Percentiles rank a stretch among this genome's conserved stretches.
Conservation (phyloP, 106 monocot genomes). For the Dendrobium catenatum region DNA sequence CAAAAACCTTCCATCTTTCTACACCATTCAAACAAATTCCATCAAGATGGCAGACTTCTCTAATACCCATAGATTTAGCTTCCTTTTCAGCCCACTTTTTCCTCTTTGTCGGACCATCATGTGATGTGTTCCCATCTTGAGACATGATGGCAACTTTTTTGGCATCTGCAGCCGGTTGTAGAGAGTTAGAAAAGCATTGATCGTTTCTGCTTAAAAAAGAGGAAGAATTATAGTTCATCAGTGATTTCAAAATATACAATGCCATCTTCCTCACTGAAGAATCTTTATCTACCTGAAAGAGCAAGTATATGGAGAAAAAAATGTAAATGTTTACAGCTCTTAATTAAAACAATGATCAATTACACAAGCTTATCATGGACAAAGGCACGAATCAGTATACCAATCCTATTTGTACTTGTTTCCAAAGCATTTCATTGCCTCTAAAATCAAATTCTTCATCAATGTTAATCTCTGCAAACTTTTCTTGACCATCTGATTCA, state of each 20-base stretch:
- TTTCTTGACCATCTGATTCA: not conserved
- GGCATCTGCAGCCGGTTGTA: not conserved
- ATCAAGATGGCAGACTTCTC: slow-evolving; percentile 32
- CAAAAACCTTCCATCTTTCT: slow-evolving; percentile 71
- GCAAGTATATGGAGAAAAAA: not conserved
- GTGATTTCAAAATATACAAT: slow-evolving; percentile 64
- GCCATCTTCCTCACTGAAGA: slow-evolving; percentile 63
- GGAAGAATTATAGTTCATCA: slow-evolving; percentile 18
- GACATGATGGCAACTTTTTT: slow-evolving; percentile 4
- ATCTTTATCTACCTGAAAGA: slow-evolving; percentile 68
- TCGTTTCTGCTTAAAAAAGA: not conserved
- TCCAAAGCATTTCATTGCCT: slow-evolving; percentile 51
- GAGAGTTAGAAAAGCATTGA: slow-evolving; percentile 7
- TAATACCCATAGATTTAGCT: slow-evolving; percentile 72
- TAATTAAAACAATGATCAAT: not conserved
- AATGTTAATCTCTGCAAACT: not conserved
- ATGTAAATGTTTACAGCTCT: not conserved
- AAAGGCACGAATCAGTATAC: slow-evolving; percentile 21
- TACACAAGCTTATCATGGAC: not conserved
- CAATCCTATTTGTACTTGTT: slow-evolving; percentile 70
- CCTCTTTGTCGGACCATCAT: slow-evolving; percentile 44
- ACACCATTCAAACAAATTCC: slow-evolving; percentile 23
- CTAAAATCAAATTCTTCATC: slow-evolving; percentile 36
- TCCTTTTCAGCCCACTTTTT: slow-evolving; percentile 74
- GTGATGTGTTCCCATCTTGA: slow-evolving; percentile 4